Evolutionary conservation across 345 rosid species (phyloP), one percentile per base, ranked within the genome.

Genomic region (Mangifera indica): DNA sequence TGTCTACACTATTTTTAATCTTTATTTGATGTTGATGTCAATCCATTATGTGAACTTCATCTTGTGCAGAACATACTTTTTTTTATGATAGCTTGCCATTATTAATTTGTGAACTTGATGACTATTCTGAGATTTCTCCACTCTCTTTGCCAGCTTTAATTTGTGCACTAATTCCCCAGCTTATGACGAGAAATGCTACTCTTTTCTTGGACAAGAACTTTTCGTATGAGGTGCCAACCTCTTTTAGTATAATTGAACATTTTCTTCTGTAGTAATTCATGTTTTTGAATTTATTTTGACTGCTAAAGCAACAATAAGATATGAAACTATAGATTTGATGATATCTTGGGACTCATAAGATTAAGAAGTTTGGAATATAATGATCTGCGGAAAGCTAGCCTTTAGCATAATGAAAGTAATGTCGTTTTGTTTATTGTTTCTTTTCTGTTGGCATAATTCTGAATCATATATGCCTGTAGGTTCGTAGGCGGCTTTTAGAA

Each of bases 151-250:
- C 95, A 92, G 98, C 99, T 74, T 69, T 95, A 76, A 83, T 89
- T 59, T 95, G 99, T 70, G 96, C 99, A 62, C 69, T 89, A 77
- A 87, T 95, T 76, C 97, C 98, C 78, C 81, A 85, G 69, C 85
- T 94, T 54, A 90, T 92, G 98, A 72, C 89, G 29, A 92, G 98
- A 82, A 84, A 85, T 77, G 87, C 93, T 25, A 81, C 87, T 52
- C 63, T 90, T 61, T 94, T 89, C 81, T 97, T 87, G 2, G 95
- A 92, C 79, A 90, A 89, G 80, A 82, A 53, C 37, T 94, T 86
- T 77, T 72, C 93, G 62, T 88, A 86, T 55, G 94, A 92, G 97
- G 98, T 93, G 76, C 59, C 60, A 78, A 44, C 53, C 34, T 34
- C 63, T 51, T 74, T 76, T 44, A 51, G 13, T 13, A 15, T 69